Evolutionary conservation across 2,329 filamentous ascomycete genomes (phyloP).

Genomic region (Chaetomium olivaceum): DNA sequence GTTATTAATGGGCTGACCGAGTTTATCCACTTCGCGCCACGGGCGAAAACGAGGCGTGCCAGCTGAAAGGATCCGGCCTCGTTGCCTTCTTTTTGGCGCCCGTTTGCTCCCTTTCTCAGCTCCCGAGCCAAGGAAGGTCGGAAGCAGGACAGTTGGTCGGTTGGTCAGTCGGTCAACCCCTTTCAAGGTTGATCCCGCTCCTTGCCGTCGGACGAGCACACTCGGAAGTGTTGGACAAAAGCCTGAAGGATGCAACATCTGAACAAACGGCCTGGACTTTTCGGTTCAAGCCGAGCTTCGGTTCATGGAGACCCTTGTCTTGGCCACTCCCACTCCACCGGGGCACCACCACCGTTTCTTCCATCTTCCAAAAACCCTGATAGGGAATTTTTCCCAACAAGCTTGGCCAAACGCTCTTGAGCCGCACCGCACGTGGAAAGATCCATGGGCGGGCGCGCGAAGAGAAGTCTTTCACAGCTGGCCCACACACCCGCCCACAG

Average conservation of each 20-base stretch:
- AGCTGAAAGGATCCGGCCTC: constrained; percentile 6
- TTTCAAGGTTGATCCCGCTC: background rate
- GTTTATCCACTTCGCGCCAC: constrained; percentile 22
- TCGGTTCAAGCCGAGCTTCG: background rate
- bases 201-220: background rate
- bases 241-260: background rate
- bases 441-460: no score
- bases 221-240: background rate
- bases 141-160: background rate
- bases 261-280: background rate
- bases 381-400: background rate
- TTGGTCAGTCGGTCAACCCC: background rate
- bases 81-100: constrained; percentile 6
- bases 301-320: background rate
- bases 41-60: constrained; percentile 5
- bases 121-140: background rate
- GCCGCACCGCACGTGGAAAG: constrained; percentile 12
- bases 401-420: constrained; percentile 4
- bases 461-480: background rate
- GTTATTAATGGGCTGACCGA: background rate
- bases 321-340: background rate
- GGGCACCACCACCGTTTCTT: background rate
- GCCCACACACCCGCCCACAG: no score
- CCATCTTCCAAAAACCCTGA: background rate
- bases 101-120: background rate